phyloP scores from a whole-genome alignment of 768 basidiomycete species.

The Psilocybe cubensis region DNA sequence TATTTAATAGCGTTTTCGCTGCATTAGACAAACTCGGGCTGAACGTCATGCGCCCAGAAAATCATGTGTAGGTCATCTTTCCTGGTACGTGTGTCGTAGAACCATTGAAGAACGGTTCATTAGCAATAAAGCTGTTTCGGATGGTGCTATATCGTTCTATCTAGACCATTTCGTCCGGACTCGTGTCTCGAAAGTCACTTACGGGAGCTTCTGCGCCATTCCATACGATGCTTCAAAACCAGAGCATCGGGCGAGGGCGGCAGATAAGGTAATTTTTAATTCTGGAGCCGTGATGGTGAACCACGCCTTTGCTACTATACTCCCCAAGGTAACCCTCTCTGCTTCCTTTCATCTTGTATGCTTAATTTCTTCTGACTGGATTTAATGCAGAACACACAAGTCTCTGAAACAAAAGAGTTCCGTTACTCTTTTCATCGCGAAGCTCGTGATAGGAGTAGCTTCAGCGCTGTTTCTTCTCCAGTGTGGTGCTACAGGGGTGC shows the following conservation, averaged over 20 bases:
- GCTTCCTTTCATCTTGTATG: constrained; percentile 23
- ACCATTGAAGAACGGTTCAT: constrained; percentile 21
- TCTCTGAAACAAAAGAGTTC: constrained; percentile 49
- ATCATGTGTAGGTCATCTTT: constrained; percentile 22
- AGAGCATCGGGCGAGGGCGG: constrained; percentile 38
- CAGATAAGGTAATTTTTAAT: constrained; percentile 27
- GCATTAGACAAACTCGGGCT: constrained; percentile 21
- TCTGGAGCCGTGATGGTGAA: constrained; percentile 35
- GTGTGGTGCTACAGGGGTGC: constrained; percentile 28
- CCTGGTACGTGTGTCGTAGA: constrained; percentile 47
- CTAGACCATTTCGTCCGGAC: constrained; percentile 49
- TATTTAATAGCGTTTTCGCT: constrained; percentile 34
- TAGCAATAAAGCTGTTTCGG: constrained; percentile 48
- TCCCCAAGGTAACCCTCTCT: constrained; percentile 9
- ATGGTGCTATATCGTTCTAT: constrained; percentile 40
- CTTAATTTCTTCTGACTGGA: neutral
- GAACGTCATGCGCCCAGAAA: constrained; percentile 25
- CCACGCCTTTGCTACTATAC: constrained; percentile 28
- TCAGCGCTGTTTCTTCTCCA: constrained; percentile 13
- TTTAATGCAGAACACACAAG: constrained; percentile 38
- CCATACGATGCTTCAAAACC: constrained; percentile 27
- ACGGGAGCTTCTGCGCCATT: constrained; percentile 33
- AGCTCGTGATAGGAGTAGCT: constrained; percentile 12
- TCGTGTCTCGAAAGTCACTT: constrained; percentile 47
- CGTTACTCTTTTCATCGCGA: constrained; percentile 33